Conservation (phyloP, 345 rosid genomes). For the Dipteronia dyeriana region DNA sequence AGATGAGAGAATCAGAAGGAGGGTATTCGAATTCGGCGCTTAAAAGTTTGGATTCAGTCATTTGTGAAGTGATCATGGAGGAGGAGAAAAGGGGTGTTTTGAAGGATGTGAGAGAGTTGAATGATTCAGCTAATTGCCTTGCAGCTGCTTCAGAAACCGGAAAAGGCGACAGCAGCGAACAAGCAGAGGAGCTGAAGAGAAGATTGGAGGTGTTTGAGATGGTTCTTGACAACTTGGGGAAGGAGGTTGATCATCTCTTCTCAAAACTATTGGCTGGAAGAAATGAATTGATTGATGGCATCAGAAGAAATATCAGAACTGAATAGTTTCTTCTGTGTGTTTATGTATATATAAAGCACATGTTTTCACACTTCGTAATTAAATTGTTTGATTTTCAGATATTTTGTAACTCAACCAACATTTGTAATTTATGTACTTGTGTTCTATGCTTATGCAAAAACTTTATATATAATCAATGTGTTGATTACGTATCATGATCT, state of each 20-base stretch:
- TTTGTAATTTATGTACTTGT: not conserved
- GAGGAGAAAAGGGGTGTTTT: slow-evolving; percentile 31
- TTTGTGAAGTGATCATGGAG: slow-evolving; percentile 21
- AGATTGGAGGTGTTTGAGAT: slow-evolving; percentile 44
- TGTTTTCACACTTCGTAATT: slow-evolving; percentile 5
- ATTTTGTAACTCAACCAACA: not conserved
- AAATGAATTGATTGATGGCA: slow-evolving; percentile 47
- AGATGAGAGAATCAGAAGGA: slow-evolving; percentile 29
- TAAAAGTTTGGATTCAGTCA: slow-evolving; percentile 28
- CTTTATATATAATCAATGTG: too few relatives aligned
- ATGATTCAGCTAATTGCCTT: slow-evolving; percentile 40
- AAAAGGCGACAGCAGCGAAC: slow-evolving; percentile 11
- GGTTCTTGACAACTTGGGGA: slow-evolving; percentile 38
- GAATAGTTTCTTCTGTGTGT: not conserved
- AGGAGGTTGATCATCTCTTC: slow-evolving; percentile 51
- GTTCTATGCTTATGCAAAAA: not conserved
- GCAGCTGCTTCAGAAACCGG: slow-evolving; percentile 35
- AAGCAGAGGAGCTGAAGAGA: slow-evolving; percentile 42
- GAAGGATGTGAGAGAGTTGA: slow-evolving; percentile 52
- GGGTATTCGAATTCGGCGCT: slow-evolving; percentile 28
- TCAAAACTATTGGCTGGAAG: slow-evolving; percentile 45
- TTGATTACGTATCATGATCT: not conserved
- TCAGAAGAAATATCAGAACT: slow-evolving; percentile 17
- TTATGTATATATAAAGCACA: not conserved
- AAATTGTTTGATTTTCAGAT: not conserved